Percentiles rank a stretch among this genome's conserved stretches.
Evolutionary conservation across 2,329 filamentous ascomycete genomes (phyloP).

Genomic region (Tolypocladium pustulatum): DNA sequence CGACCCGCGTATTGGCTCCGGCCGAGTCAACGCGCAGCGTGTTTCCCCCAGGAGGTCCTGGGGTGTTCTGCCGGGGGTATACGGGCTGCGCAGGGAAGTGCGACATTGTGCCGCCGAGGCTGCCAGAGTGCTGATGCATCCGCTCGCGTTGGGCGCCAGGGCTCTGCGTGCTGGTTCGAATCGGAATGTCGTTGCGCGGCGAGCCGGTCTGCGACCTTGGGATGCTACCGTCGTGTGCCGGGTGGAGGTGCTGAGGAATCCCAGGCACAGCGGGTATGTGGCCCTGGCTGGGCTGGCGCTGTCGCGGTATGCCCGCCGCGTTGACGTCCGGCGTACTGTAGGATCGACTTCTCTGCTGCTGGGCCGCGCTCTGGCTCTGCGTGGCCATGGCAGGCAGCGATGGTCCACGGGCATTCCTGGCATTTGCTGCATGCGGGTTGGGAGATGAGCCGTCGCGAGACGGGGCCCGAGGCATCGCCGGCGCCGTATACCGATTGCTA

Average conservation of each 20-base stretch:
- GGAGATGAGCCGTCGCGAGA: slow-evolving; percentile 65
- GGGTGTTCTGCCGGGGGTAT: slow-evolving; percentile 36
- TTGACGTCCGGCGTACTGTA: slow-evolving; percentile 96
- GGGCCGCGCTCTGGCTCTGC: slow-evolving; percentile 41
- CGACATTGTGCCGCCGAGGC: slow-evolving; percentile 39
- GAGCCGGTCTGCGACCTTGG: slow-evolving; percentile 76
- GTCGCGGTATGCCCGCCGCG: slow-evolving; percentile 49
- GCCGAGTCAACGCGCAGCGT: slow-evolving; percentile 28
- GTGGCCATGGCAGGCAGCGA: slow-evolving; percentile 65
- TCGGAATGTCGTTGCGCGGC: slow-evolving; percentile 57
- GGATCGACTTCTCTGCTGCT: slow-evolving; percentile 70
- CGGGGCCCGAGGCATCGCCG: slow-evolving; percentile 71
- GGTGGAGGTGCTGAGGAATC: slow-evolving; percentile 60
- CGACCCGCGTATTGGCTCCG: slow-evolving; percentile 29
- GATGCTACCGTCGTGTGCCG: slow-evolving; percentile 50
- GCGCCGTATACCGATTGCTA: slow-evolving; percentile 76
- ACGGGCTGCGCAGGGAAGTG: slow-evolving; percentile 47
- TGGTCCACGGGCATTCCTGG: slow-evolving; percentile 61
- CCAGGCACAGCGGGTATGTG: slow-evolving; percentile 63
- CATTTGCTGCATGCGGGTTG: slow-evolving; percentile 52
- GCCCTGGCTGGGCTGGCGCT: slow-evolving; percentile 41
- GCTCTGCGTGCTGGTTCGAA: slow-evolving; percentile 60
- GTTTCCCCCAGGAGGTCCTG: slow-evolving; percentile 21
- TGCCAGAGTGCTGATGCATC: slow-evolving; percentile 35
- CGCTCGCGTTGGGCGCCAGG: slow-evolving; percentile 57